Evolutionary conservation across 2,329 filamentous ascomycete genomes (phyloP), one percentile per base, ranked within the genome.

Genomic region (Plectosphaerella cucumerina): DNA sequence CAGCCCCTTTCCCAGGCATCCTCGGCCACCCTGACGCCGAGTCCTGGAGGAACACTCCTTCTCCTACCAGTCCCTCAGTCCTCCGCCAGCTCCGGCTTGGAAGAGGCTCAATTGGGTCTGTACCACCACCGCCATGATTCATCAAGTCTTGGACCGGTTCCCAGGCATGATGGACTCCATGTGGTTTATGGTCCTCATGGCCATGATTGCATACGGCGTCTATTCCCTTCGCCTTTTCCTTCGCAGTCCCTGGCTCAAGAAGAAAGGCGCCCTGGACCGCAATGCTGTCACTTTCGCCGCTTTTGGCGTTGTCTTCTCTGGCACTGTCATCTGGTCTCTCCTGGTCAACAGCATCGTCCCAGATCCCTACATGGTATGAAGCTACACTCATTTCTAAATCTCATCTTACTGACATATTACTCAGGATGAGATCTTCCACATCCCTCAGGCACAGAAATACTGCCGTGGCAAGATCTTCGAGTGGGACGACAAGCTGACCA

Each of bases 401-500:
- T 3, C n/a, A 21, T 15, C 35, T 44, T 0, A 53, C 47, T 20
- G 4, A 12, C 26, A 31, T 15, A 8, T 1, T 5, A 23, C 33
- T 20, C 56, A 93, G 89, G 90, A 95, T 65, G 90, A 95, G 64
- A 75, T 90, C 26, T 95, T 94, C 56, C 90, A 99, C 66, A 86
- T 97, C 20, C 89, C 90, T 0, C 94, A 99, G 70, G 91, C 91
- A 0, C 90, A 96, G 61, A 83, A 81, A 26, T 99, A 96, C 67
- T 97, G 92, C 67, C 67, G 80, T 39, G 85, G 87, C 11, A 79
- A 80, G 49, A 96, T 87, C 72, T 65, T 68, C 12, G 77, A 89
- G 50, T 99, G 94, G 94, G 92, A 99, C 68, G 87, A 93, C 53
- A 99, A 97, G 67, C 94, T 99, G 64, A 99, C 94, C 0, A 99